A percentile compares a stretch with the other conserved stretches of the same genome.
Conservation (phyloP, 768 basidiomycete species). For the Tricholoma furcatifolium region DNA sequence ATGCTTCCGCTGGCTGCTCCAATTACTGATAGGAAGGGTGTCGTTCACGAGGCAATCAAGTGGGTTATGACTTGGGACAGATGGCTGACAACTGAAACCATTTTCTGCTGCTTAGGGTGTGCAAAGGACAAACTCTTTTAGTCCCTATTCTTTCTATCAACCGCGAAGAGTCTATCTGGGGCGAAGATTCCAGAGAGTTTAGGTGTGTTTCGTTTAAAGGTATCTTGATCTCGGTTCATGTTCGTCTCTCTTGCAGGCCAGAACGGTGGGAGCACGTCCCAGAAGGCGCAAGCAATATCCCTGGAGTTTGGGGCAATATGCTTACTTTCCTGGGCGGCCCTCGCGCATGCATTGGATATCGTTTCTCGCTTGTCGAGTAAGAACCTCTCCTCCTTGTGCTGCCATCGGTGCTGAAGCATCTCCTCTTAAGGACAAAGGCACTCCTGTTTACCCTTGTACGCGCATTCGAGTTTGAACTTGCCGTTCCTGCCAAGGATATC, state of each 20-base stretch:
- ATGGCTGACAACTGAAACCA: not conserved
- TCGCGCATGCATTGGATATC: conserved; percentile 67
- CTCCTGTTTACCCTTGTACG: conserved; percentile 49
- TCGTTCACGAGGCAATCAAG: conserved; percentile 37
- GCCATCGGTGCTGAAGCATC: conserved; percentile 22
- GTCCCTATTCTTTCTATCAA: conserved; percentile 60
- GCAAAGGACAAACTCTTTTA: conserved; percentile 43
- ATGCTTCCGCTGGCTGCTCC: conserved; percentile 48
- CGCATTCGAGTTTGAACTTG: conserved; percentile 53
- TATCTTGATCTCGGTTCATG: not conserved
- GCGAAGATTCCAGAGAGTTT: conserved; percentile 62
- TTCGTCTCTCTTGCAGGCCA: conserved; percentile 45
- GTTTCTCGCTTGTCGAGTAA: conserved; percentile 58
- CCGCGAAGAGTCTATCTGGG: conserved; percentile 54
- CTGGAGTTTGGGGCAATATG: conserved; percentile 61
- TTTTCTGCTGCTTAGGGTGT: conserved; percentile 22
- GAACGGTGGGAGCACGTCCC: conserved; percentile 61
- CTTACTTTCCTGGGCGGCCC: conserved; percentile 67
- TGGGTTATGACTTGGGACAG: conserved; percentile 17
- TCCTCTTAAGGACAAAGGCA: conserved; percentile 28
- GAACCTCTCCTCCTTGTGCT: conserved; percentile 16
- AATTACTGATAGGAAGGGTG: conserved; percentile 42
- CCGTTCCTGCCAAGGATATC: conserved; percentile 46
- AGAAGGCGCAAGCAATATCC: conserved; percentile 41
- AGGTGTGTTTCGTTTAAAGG: conserved; percentile 33